These are phyloP conservation scores for Geosmithia flava DNA, from an alignment of 2,329 filamentous ascomycete genomes.

Conservation along the genomic window DNA sequence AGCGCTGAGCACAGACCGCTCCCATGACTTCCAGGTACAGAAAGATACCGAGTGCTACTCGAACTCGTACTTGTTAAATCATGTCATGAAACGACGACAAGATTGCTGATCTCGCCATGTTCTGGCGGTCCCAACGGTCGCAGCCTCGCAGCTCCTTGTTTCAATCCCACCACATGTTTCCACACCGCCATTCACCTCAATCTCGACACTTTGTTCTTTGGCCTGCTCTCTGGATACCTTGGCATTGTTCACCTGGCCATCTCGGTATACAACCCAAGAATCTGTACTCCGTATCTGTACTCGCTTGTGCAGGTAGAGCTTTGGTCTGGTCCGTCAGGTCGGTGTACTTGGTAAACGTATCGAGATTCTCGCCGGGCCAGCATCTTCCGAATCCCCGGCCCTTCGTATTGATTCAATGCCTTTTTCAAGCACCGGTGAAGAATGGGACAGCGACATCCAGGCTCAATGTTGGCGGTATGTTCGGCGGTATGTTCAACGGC, in stretches of 20 bases:
- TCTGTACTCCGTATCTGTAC: not conserved
- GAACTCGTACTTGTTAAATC: no score
- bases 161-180: not conserved
- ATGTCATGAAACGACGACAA: not conserved
- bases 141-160: not conserved
- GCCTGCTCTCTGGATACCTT: not conserved
- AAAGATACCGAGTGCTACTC: no score
- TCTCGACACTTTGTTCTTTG: not conserved
- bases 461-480: no score
- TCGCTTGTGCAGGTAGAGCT: not conserved
- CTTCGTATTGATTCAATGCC: no score
- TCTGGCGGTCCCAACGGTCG: not conserved
- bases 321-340: not conserved
- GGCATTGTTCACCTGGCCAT: not conserved
- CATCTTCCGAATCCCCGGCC: no score
- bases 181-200: not conserved
- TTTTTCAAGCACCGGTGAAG: no score
- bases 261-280: no score
- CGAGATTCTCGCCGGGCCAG: no score
- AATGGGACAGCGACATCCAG: no score
- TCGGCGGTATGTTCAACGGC: no score
- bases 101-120: not conserved
- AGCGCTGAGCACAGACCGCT: no score
- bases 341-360: not conserved
- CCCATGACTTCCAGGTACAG: no score